phyloP scores from a whole-genome alignment of 495 filamentous ascomycete species.

The Terfezia claveryi region DNA sequence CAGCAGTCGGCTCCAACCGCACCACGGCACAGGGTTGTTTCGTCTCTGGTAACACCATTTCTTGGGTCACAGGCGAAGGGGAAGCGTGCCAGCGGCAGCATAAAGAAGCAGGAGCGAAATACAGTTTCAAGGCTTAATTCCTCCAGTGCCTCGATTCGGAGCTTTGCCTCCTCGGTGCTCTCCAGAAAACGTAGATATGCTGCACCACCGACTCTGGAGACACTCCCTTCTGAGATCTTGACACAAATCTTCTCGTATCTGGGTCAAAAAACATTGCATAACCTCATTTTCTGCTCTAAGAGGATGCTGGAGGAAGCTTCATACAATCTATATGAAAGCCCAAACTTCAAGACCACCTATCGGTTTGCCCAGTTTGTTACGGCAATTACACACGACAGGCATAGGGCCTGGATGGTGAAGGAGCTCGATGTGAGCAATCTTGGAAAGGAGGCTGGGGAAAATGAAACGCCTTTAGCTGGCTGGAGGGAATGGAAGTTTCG shows the following conservation, averaged over 20 bases:
- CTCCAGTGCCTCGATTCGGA: slow-evolving; percentile 1
- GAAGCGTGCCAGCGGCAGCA: too few species aligned
- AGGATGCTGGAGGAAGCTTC: slow-evolving; percentile 15
- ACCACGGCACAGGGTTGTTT: background rate
- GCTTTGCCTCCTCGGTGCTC: slow-evolving; percentile 2
- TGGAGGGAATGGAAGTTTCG: slow-evolving; percentile 22
- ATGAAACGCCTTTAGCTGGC: slow-evolving; percentile 9
- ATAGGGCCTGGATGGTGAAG: slow-evolving; percentile 18
- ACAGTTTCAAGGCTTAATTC: background rate
- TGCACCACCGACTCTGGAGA: slow-evolving; percentile 13
- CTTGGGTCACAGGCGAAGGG: too few species aligned
- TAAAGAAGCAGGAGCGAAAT: too few species aligned
- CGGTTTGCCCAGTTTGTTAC: slow-evolving; percentile 24
- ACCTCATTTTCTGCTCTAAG: slow-evolving; percentile 14
- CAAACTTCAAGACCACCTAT: slow-evolving; percentile 21
- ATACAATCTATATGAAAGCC: slow-evolving; percentile 14
- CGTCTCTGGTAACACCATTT: background rate
- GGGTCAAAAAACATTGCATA: slow-evolving; percentile 12
- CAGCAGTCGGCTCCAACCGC: background rate
- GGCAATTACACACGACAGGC: slow-evolving; percentile 14
- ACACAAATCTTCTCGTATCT: slow-evolving; percentile 15
- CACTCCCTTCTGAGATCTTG: slow-evolving; percentile 21
- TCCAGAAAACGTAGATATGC: slow-evolving; percentile 10
- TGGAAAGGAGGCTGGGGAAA: background rate
- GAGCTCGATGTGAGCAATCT: slow-evolving; percentile 15